These are phyloP conservation scores for Aspergillus sp. DNA, from an alignment of 2,329 filamentous ascomycete genomes.

Conservation along the genomic window DNA sequence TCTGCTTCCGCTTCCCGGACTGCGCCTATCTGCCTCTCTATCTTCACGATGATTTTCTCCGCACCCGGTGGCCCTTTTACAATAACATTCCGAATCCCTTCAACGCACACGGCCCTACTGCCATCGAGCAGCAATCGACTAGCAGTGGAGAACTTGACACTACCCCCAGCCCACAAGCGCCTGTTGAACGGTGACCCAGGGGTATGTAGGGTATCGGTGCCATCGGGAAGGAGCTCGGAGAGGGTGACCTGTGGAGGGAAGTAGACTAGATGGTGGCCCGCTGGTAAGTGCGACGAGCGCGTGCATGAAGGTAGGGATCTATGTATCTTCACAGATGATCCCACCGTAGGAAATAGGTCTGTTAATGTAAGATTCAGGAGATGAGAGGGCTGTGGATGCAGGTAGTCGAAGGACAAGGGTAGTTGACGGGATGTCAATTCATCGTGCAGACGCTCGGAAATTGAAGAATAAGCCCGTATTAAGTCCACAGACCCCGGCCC, in stretches of 20 bases:
- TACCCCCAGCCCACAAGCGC: slow-evolving; percentile 88
- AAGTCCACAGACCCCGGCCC: background rate
- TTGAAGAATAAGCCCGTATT: slow-evolving; percentile 35
- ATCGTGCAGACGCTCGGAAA: slow-evolving; percentile 45
- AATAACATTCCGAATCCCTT: slow-evolving; percentile 53
- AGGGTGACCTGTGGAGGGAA: slow-evolving; percentile 73
- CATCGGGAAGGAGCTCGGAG: slow-evolving; percentile 73
- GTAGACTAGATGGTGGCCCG: slow-evolving; percentile 81
- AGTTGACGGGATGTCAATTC: slow-evolving; percentile 55
- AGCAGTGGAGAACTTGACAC: slow-evolving; percentile 58
- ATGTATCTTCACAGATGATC: slow-evolving; percentile 29
- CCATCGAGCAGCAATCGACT: slow-evolving; percentile 38
- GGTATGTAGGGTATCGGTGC: slow-evolving; percentile 78
- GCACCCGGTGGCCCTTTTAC: slow-evolving; percentile 58
- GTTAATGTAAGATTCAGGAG: slow-evolving; percentile 67
- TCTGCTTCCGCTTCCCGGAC: slow-evolving; percentile 43
- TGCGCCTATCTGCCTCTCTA: slow-evolving; percentile 58
- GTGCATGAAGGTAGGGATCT: slow-evolving; percentile 41
- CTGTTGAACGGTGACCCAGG: slow-evolving; percentile 74
- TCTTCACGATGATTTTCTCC: slow-evolving; percentile 63
- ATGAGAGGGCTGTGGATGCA: slow-evolving; percentile 66
- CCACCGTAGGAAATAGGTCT: slow-evolving; percentile 55
- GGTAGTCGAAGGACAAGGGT: slow-evolving; percentile 58
- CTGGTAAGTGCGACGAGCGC: slow-evolving; percentile 33
- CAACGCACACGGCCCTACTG: slow-evolving; percentile 48